Base-by-base conservation (phyloP, 192 early-diverging fungal genomes). In the Podila verticillata region DNA sequence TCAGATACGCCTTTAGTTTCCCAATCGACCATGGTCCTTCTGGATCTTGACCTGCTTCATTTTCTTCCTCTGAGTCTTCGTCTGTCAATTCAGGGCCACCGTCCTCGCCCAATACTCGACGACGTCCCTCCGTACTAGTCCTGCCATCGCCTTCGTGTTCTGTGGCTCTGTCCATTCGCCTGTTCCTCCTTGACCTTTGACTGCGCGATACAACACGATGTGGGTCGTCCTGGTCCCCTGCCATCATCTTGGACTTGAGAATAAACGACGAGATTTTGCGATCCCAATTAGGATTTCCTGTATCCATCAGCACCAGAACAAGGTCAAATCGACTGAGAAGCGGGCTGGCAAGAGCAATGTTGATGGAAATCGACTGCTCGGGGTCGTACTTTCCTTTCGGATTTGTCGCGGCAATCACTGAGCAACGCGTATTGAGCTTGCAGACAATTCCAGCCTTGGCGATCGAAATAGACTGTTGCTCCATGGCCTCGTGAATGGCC, bases 381-480 rank as follows among this genome's bases (percentile, higher is more conserved):
- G 83, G 81, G 61, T 95, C 93, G 70, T 93, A 95, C 35, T 88
- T 88, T 32, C 93, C 92, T 35, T 89, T 90, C 15, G 93, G 93
- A 62, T 95, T 95, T 31, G 92, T 93, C 0, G 93, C 93, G 0
- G 93, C 93, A 47, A 95, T 81, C n/a, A 95, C 90, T 4, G 93
- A 87, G 72, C 93, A 95, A 13, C 93, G 83, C 0, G 93, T 90
- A 54, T 93, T 92, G 44, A 95, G 84, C 63, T 90, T 92, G 72
- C 92, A 93, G n/a, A 95, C 93, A 54, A 95, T 87, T 7, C 93
- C 84, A 4, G 92, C 91, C 79, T 95, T 95, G 35, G 93, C 93
- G 10, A 95, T 90, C 56, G 88, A 90, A 24, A 95, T 93, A 20
- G 92, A 91, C 74, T 95, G 93, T 81, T 95, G 93, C 65, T 95